phyloP scores from a whole-genome alignment of 2,329 filamentous ascomycete genomes.

The Penicillium sp. region DNA sequence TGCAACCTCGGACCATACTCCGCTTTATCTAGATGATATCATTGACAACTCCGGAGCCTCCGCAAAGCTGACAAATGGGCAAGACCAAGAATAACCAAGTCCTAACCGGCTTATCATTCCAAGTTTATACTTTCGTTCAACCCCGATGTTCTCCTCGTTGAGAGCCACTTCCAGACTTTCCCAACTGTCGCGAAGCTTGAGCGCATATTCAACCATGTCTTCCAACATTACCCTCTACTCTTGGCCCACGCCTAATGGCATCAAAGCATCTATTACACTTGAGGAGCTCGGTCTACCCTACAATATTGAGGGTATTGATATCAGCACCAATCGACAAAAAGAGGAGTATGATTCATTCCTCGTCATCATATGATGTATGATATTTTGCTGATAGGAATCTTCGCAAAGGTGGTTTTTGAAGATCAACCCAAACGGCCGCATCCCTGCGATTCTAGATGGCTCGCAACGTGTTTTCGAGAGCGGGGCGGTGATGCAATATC shows the following conservation, averaged over 20 bases:
- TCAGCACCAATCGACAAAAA: slow-evolving; percentile 48
- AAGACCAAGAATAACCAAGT: neutral
- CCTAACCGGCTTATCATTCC: neutral
- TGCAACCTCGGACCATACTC: neutral
- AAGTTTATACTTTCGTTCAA: neutral
- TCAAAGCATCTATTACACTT: slow-evolving; percentile 40
- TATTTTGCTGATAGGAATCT: neutral
- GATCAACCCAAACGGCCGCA: slow-evolving; percentile 53
- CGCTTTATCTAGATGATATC: neutral
- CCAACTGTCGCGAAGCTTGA: slow-evolving; percentile 5
- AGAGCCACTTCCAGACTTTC: slow-evolving; percentile 12
- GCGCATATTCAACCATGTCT: slow-evolving; percentile 21
- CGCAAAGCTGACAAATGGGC: slow-evolving; percentile 6
- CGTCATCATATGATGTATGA: too few species aligned
- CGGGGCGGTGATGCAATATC: slow-evolving; percentile 49
- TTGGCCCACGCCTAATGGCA: slow-evolving; percentile 34
- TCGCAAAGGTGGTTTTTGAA: slow-evolving; percentile 43
- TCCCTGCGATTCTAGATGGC: slow-evolving; percentile 48
- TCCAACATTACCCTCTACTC: slow-evolving; percentile 35
- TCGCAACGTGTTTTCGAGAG: slow-evolving; percentile 47
- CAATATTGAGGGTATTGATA: slow-evolving; percentile 41
- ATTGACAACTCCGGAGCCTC: neutral
- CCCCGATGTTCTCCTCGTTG: slow-evolving; percentile 1
- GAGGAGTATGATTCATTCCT: slow-evolving; percentile 26
- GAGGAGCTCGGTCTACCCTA: slow-evolving; percentile 41